Evolutionary conservation across 73 alveolate species (phyloP).

Genomic region (Tetrahymena thermophila): DNA sequence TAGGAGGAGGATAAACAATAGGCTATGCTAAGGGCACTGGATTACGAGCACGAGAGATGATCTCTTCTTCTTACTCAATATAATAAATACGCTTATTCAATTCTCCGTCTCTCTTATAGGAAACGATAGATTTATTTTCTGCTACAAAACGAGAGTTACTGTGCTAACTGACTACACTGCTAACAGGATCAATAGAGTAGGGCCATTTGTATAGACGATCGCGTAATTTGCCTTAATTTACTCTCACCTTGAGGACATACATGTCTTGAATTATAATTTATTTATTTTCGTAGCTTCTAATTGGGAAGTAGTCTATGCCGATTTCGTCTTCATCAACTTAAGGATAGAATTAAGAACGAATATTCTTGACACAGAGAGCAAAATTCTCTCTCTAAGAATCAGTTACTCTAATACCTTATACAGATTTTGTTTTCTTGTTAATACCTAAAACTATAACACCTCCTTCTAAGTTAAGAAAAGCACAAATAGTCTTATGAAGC

Average conservation of each 20-base stretch:
- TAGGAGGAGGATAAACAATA: neutral
- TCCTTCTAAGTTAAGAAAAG: neutral
- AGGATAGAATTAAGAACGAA: neutral
- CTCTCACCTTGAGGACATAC: neutral
- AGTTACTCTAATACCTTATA: neutral
- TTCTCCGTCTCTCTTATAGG: neutral
- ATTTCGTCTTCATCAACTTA: neutral
- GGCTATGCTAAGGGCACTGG: neutral
- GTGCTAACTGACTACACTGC: neutral
- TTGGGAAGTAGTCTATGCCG: neutral
- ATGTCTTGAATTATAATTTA: neutral
- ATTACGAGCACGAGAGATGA: neutral
- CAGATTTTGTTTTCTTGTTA: neutral
- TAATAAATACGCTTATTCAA: neutral
- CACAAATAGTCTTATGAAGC: neutral
- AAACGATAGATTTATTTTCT: neutral
- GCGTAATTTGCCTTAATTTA: neutral
- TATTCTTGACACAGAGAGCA: neutral
- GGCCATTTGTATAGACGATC: neutral
- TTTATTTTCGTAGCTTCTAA: neutral
- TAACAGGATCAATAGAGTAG: neutral
- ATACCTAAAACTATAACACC: neutral
- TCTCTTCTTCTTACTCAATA: neutral
- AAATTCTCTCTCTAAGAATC: neutral
- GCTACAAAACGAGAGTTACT: neutral